These are phyloP conservation scores for Sicyos edulis DNA, from an alignment of 306 rosid species.

Conservation along the genomic window DNA sequence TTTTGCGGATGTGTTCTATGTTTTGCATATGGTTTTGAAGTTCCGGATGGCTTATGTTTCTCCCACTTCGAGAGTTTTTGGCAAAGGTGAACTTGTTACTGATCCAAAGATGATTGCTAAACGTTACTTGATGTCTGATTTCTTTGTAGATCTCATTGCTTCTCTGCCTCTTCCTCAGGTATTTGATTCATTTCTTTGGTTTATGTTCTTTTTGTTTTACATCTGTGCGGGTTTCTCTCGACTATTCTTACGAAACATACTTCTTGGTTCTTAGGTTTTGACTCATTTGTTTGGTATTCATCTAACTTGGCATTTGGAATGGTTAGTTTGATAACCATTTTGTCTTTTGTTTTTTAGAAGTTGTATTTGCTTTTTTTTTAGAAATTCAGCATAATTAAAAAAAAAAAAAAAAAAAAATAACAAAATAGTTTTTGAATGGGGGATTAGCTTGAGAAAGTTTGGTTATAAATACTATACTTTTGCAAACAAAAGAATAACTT, in stretches of 20 bases:
- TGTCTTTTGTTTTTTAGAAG: not conserved
- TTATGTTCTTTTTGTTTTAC: not conserved
- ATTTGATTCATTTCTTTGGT: not conserved
- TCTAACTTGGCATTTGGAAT: not conserved
- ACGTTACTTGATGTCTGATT: conserved; percentile 63
- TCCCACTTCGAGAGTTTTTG: conserved; percentile 80
- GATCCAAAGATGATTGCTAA: conserved; percentile 53
- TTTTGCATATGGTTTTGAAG: conserved; percentile 60
- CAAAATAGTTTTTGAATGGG: too few relatives aligned
- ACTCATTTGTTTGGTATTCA: not conserved
- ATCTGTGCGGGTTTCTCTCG: too few relatives aligned
- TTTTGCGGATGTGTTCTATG: conserved; percentile 64
- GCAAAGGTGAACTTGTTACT: conserved; percentile 85
- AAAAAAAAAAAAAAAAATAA: too few relatives aligned
- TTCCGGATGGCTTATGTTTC: conserved; percentile 76
- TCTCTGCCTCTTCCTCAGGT: conserved; percentile 96
- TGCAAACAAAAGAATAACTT: too few relatives aligned
- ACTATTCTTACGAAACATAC: not conserved
- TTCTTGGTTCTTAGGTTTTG: conserved; percentile 82
- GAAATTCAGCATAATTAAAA: too few relatives aligned
- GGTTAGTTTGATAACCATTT: not conserved
- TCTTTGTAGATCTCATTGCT: conserved; percentile 69
- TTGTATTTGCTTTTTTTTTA: too few relatives aligned
- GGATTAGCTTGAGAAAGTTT: too few relatives aligned
- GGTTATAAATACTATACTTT: too few relatives aligned